Evolutionary conservation across 2,329 filamentous ascomycete genomes (phyloP), one percentile per base, ranked within the genome.

Genomic region (Colletotrichum filicis): DNA sequence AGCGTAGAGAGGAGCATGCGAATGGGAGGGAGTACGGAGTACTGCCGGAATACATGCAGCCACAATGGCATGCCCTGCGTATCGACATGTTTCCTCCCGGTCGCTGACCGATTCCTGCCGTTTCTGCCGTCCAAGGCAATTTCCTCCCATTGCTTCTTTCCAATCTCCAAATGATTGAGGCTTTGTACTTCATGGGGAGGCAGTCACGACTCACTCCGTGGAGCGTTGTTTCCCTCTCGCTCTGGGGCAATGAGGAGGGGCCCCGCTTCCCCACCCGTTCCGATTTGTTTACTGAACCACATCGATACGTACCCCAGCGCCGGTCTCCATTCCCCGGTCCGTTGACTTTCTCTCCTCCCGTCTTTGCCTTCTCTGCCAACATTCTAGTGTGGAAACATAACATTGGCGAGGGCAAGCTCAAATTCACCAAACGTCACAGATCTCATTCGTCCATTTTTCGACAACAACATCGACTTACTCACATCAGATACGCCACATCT

Each of bases 231-330:
- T 71, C 28, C 59, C 58, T 59, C 55, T 24, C 30, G 35, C 28
- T 61, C 24, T 66, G 32, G 14, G 12, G 24, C 9, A 35, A 22
- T 22, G n/a, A 16, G 14, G 37, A 19, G 37, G 24, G 8, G 49
- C 66, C 59, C 70, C 69, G 52, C 66, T 73, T 70, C 70, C 60
- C 70, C 66, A 66, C 66, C 60, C 14, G 70, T 73, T 73, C 70
- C 70, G 66, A 66, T 59, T 73, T 53, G 61, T 63, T 53, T 63
- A 28, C 9, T 52, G 12, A 42, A 16, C 42, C 19, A 49, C 19
- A 9, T n/a, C 42, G 19, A 19, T 52, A 62, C 26, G 68, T 61
- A 71, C 55, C 42, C 42, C 42, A 16, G 35, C 26, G 42, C 42
- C 42, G 4, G 42, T 49, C 16, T 49, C 30, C 19, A 26, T 56